A percentile compares a stretch with the other conserved stretches of the same genome.
Conservation (phyloP, 208 protist genomes). For the Trypanosoma cruzi region DNA sequence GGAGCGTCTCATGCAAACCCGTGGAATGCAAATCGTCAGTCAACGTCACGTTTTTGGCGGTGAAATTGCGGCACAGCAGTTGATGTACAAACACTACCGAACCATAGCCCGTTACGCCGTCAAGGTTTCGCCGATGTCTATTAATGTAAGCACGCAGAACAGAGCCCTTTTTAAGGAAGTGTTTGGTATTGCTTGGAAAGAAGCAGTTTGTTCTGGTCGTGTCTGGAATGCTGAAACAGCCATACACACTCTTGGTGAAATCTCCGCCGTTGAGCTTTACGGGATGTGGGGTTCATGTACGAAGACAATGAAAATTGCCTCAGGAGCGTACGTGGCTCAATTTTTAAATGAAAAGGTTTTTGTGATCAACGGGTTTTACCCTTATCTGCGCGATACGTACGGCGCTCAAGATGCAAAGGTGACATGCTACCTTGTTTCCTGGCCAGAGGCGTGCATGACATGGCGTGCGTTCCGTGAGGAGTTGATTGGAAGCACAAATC, state of each 20-base stretch:
- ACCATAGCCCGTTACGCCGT: slow-evolving; percentile 64
- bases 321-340: slow-evolving; percentile 55
- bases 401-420: slow-evolving; percentile 35
- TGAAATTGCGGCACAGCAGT: slow-evolving; percentile 32
- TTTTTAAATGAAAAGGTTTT: slow-evolving; percentile 36
- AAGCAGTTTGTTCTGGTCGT: slow-evolving; percentile 43
- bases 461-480: slow-evolving; percentile 55
- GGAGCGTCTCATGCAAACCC: slow-evolving; percentile 32
- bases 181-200: slow-evolving; percentile 59
- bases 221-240: slow-evolving; percentile 78
- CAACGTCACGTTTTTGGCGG: slow-evolving; percentile 44
- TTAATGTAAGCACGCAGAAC: slow-evolving; percentile 23
- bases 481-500: slow-evolving; percentile 64
- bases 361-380: slow-evolving; percentile 88
- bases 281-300: slow-evolving; percentile 36
- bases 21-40: slow-evolving; percentile 38
- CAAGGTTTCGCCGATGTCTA: slow-evolving; percentile 28
- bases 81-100: slow-evolving; percentile 85
- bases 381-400: slow-evolving; percentile 50
- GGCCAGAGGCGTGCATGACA: slow-evolving; percentile 41
- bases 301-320: slow-evolving; percentile 35
- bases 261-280: slow-evolving; percentile 38
- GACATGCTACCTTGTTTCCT: slow-evolving; percentile 70
- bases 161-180: slow-evolving; percentile 38
- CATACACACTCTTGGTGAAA: slow-evolving; percentile 40